Conservation (phyloP, 345 rosid genomes). For the Syzygium aromaticum region DNA sequence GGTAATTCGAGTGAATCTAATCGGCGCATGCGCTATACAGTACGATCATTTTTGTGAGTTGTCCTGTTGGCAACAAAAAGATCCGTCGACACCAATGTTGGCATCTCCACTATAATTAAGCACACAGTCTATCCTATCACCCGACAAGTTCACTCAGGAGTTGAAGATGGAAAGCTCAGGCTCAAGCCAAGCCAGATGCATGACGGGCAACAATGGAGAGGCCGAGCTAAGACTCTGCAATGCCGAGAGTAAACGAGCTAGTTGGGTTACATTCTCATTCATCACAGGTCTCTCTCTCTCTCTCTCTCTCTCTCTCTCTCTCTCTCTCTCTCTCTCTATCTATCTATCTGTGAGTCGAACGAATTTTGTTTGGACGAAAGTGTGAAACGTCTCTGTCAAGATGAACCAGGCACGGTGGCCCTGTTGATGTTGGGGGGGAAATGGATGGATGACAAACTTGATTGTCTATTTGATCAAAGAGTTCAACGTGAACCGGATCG, state of each 20-base stretch:
- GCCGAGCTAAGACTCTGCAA: not conserved
- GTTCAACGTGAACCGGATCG: conserved; percentile 13
- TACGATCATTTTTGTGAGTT: not conserved
- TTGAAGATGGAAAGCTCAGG: not conserved
- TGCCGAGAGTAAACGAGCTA: conserved; percentile 13
- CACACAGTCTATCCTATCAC: not conserved
- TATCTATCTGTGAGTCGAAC: not conserved
- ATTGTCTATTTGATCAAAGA: conserved; percentile 19
- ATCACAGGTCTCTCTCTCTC: conserved; percentile 20
- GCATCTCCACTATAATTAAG: not conserved
- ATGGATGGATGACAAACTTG: conserved; percentile 28
- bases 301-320: not conserved
- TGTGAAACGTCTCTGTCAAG: not conserved
- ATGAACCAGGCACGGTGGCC: not conserved
- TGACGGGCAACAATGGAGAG: not conserved
- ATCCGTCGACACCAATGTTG: not conserved
- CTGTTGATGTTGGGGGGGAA: not conserved
- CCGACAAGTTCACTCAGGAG: not conserved
- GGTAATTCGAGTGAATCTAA: not conserved
- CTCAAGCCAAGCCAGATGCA: not conserved
- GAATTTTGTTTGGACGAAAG: not conserved
- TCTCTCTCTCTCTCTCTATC: not conserved
- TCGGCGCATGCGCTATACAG: not conserved
- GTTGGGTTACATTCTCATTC: conserved; percentile 51
- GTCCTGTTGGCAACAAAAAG: not conserved